Percentiles rank a stretch among this genome's conserved stretches.
Conservation (phyloP, 495 filamentous ascomycete genomes). For the Aspergillus baeticus region DNA sequence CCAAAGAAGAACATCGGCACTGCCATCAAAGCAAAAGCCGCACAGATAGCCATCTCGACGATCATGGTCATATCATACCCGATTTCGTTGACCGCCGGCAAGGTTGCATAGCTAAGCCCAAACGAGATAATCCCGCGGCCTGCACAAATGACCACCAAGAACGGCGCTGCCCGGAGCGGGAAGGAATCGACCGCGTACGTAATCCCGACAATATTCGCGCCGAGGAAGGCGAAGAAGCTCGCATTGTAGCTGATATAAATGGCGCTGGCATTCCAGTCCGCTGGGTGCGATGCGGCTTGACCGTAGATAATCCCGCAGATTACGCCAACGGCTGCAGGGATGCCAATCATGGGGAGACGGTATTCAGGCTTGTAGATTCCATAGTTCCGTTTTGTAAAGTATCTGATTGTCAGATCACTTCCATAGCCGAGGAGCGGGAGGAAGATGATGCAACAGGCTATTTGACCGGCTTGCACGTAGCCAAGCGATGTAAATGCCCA, state of each 20-base stretch:
- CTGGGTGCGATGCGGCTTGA: slow-evolving; percentile 17
- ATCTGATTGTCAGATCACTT: slow-evolving; percentile 17
- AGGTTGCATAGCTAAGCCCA: slow-evolving; percentile 3
- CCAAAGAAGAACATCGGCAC: slow-evolving; percentile 6
- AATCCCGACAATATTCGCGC: slow-evolving; percentile 24
- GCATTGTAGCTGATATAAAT: slow-evolving; percentile 23
- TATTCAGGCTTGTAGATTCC: slow-evolving; percentile 24
- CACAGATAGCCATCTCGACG: slow-evolving; percentile 3
- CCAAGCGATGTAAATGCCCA: slow-evolving; percentile 20
- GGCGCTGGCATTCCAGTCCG: slow-evolving; percentile 15
- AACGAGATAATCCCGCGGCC: slow-evolving; percentile 35
- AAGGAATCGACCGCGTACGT: slow-evolving; percentile 29
- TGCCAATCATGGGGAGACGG: slow-evolving; percentile 22
- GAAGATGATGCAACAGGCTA: slow-evolving; percentile 24
- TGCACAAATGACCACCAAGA: slow-evolving; percentile 27
- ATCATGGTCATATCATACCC: slow-evolving; percentile 9
- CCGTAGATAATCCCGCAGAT: slow-evolving; percentile 25
- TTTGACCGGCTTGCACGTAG: slow-evolving; percentile 26
- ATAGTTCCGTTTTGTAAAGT: slow-evolving; percentile 12
- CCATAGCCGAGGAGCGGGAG: slow-evolving; percentile 26
- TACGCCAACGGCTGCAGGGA: slow-evolving; percentile 18
- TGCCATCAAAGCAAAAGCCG: neutral
- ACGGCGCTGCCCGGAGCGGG: slow-evolving; percentile 21
- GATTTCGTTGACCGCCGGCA: neutral
- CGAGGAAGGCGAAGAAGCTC: slow-evolving; percentile 27